phyloP scores from a whole-genome alignment of 768 basidiomycete species.

The Podaxis pistillaris region DNA sequence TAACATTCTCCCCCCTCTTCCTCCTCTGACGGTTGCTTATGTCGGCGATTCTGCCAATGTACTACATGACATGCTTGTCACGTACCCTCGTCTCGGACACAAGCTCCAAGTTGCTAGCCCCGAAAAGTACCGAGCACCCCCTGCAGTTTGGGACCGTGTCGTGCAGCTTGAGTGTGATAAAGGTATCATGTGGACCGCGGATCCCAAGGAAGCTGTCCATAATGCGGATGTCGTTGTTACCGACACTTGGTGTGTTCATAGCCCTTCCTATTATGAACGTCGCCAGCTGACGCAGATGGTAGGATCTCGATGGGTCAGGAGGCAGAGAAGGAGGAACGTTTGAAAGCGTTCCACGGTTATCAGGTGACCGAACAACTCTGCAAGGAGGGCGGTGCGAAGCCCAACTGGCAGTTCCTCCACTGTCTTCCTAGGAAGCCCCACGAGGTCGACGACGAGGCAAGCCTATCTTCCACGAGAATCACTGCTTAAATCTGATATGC shows the following conservation, averaged over 20 bases:
- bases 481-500: not conserved
- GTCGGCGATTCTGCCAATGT: slow-evolving; percentile 96
- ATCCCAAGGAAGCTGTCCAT: slow-evolving; percentile 84
- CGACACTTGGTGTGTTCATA: slow-evolving; percentile 82
- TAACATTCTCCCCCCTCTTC: slow-evolving; percentile 46
- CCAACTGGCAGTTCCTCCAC: slow-evolving; percentile 93
- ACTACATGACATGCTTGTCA: slow-evolving; percentile 95
- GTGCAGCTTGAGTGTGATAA: slow-evolving; percentile 72
- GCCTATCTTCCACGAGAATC: not conserved
- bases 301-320: slow-evolving; percentile 99
- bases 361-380: slow-evolving; percentile 92
- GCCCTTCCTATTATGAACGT: not conserved
- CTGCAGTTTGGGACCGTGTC: slow-evolving; percentile 79
- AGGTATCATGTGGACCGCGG: slow-evolving; percentile 67
- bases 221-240: slow-evolving; percentile 95
- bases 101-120: slow-evolving; percentile 84
- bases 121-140: slow-evolving; percentile 65
- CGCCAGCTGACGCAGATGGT: not conserved
- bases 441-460: slow-evolving; percentile 93
- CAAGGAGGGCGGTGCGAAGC: slow-evolving; percentile 74
- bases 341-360: slow-evolving; percentile 87
- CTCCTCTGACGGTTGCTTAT: slow-evolving; percentile 87
- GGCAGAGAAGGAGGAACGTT: slow-evolving; percentile 82
- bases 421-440: slow-evolving; percentile 90
- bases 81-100: slow-evolving; percentile 90